Conservation (phyloP, 768 basidiomycete genomes). For the Amyloporia xantha region DNA sequence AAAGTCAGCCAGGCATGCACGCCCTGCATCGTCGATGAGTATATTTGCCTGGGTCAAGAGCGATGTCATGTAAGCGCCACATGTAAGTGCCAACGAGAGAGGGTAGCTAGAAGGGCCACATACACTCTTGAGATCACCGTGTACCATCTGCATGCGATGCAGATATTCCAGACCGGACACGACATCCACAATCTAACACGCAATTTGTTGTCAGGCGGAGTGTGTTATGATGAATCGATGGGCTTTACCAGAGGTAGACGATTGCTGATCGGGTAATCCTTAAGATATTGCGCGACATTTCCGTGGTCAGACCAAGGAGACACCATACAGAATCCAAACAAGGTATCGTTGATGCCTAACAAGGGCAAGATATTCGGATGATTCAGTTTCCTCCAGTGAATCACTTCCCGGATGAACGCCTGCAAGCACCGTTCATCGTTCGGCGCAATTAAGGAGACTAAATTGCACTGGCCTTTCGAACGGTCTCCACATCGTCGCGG, state of each 20-base stretch:
- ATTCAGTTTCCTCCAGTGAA: background rate
- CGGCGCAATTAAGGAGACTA: background rate
- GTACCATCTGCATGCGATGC: background rate
- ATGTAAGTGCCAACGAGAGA: background rate
- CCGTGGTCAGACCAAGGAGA: background rate
- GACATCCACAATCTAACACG: constrained; percentile 1
- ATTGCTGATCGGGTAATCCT: background rate
- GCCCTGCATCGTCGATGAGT: constrained; percentile 1
- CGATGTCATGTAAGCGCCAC: background rate
- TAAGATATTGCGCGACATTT: background rate
- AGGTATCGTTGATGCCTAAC: background rate
- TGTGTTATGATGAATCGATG: background rate
- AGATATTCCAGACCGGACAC: constrained; percentile 2
- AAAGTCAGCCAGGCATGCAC: constrained; percentile 4
- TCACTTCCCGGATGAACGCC: background rate
- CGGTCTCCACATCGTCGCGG: background rate
- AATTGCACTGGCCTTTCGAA: background rate
- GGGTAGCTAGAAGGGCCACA: background rate
- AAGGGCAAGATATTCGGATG: background rate
- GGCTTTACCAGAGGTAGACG: background rate
- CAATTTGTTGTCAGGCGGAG: background rate
- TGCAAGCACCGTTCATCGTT: background rate
- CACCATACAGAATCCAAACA: background rate
- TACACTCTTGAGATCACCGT: constrained; percentile 6
- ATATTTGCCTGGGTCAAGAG: constrained; percentile 1